Percentiles rank a stretch among this genome's conserved stretches.
These are phyloP conservation scores for Penicillium janthinellum DNA, from an alignment of 2,329 filamentous ascomycete genomes.

Conservation along the genomic window DNA sequence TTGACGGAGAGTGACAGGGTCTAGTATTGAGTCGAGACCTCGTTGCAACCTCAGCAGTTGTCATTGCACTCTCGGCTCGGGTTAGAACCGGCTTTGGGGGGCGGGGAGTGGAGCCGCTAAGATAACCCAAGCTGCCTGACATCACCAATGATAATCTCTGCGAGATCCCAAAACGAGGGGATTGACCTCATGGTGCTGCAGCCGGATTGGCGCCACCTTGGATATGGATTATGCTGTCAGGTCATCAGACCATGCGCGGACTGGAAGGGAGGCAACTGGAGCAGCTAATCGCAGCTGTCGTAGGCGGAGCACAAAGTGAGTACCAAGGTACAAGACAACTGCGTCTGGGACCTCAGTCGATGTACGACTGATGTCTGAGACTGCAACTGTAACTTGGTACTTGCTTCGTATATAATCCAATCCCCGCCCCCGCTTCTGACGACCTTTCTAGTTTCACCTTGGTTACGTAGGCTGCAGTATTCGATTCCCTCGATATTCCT, in stretches of 20 bases:
- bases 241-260: slow-evolving; percentile 2
- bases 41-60: neutral
- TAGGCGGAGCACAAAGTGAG: neutral
- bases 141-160: slow-evolving; percentile 2
- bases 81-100: neutral
- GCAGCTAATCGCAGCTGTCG: neutral
- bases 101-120: slow-evolving; percentile 7
- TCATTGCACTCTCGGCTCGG: neutral
- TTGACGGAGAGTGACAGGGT: neutral
- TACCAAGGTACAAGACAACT: neutral
- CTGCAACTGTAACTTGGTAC: neutral
- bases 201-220: neutral
- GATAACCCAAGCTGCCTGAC: slow-evolving; percentile 7
- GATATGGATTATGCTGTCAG: neutral
- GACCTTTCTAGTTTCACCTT: neutral
- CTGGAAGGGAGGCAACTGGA: neutral
- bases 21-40: neutral
- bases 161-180: neutral
- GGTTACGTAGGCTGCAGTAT: neutral
- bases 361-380: neutral
- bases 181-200: slow-evolving; percentile 5
- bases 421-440: neutral
- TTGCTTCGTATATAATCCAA: neutral
- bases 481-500: neutral
- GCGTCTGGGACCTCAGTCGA: neutral